These are phyloP conservation scores for Desmodesmus armatus DNA, from an alignment of 139 green algal species.

Conservation along the genomic window DNA sequence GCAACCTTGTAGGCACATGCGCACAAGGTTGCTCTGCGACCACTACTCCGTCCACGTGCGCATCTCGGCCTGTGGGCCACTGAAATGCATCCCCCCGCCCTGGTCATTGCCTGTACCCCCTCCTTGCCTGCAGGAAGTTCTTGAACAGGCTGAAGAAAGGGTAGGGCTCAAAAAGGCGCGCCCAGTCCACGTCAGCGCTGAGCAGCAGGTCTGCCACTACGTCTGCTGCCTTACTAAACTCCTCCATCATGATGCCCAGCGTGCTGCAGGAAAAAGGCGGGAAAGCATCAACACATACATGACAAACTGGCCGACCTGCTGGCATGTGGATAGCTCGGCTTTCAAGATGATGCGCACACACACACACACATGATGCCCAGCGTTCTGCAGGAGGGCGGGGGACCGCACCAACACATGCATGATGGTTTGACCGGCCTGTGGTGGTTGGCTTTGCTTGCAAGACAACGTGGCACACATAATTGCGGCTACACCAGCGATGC, in stretches of 20 bases:
- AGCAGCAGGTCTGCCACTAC: conserved; percentile 59
- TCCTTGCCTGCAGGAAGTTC: conserved; percentile 88
- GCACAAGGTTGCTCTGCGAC: neutral
- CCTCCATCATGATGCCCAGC: conserved; percentile 68
- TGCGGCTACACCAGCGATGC: too few relatives aligned
- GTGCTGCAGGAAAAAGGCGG: conserved; percentile 53
- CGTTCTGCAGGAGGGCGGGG: conserved; percentile 53
- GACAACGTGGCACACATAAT: too few relatives aligned
- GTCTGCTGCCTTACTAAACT: conserved; percentile 71
- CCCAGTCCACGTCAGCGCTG: conserved; percentile 41
- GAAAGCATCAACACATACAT: neutral
- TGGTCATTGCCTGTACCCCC: too few relatives aligned
- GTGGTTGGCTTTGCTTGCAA: too few relatives aligned
- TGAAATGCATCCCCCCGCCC: too few relatives aligned
- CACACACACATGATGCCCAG: conserved; percentile 62
- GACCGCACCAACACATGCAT: too few relatives aligned
- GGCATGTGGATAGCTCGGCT: conserved; percentile 38
- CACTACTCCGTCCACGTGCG: too few relatives aligned
- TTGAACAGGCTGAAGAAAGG: conserved; percentile 86
- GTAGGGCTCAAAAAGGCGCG: conserved; percentile 73
- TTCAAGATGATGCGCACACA: conserved; percentile 71
- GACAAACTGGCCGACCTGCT: neutral
- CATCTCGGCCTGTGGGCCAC: too few relatives aligned
- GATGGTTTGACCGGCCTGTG: too few relatives aligned
- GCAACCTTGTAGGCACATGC: neutral